Evolutionary conservation across 2,329 filamentous ascomycete species (phyloP).

Genomic region (Septoria petroselini): DNA sequence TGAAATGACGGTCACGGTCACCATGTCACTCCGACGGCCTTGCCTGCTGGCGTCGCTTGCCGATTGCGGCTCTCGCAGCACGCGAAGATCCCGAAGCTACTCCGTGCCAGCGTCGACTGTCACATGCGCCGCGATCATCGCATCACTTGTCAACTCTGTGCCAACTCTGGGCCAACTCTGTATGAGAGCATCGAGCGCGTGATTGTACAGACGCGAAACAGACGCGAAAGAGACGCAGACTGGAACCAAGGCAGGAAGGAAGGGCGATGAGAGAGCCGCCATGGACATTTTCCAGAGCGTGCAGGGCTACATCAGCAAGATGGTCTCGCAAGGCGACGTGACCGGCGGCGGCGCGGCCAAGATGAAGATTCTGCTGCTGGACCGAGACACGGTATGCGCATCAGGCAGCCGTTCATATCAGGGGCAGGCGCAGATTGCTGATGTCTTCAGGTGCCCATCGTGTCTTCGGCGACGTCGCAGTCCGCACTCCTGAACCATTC

Average conservation of each 20-base stretch:
- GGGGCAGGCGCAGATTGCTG: too few relatives aligned
- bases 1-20: too few relatives aligned
- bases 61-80: too few relatives aligned
- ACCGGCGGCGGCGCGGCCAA: slow-evolving; percentile 60
- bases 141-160: too few relatives aligned
- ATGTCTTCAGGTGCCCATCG: slow-evolving; percentile 66
- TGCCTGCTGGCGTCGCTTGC: too few relatives aligned
- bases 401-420: not conserved
- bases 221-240: not conserved
- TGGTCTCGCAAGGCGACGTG: slow-evolving; percentile 77
- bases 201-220: too few relatives aligned
- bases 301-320: slow-evolving; percentile 92
- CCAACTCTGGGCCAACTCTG: too few relatives aligned
- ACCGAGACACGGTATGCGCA: slow-evolving; percentile 74
- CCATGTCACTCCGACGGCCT: too few relatives aligned
- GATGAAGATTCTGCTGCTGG: slow-evolving; percentile 96
- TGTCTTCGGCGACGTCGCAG: slow-evolving; percentile 93
- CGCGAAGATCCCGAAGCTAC: too few relatives aligned
- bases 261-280: slow-evolving; percentile 9
- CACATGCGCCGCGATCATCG: too few relatives aligned
- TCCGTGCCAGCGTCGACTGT: too few relatives aligned
- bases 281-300: slow-evolving; percentile 97
- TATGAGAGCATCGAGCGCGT: not conserved
- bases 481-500: slow-evolving; percentile 93
- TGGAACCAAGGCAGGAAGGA: not conserved